Evolutionary conservation across 1,284 basidiomycete species (phyloP).

Genomic region (Moesziomyces parantarcticus): DNA sequence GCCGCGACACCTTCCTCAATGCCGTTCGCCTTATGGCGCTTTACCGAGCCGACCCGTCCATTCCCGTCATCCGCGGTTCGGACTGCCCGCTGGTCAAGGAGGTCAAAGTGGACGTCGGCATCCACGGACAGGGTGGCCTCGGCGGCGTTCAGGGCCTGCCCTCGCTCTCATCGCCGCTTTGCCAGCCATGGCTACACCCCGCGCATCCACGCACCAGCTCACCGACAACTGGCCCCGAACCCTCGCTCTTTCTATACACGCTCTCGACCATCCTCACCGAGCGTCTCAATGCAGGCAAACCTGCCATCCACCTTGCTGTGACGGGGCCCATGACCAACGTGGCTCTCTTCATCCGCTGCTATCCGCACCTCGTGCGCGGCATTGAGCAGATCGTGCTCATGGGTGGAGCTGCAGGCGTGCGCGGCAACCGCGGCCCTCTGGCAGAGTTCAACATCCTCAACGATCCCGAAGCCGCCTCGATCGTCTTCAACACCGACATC

Average conservation of each 20-base stretch:
- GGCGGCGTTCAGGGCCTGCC: conserved; percentile 58
- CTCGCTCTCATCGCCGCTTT: conserved; percentile 29
- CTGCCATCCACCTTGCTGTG: conserved; percentile 51
- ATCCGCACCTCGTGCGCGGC: conserved; percentile 47
- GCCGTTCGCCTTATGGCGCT: conserved; percentile 52
- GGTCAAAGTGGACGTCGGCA: conserved; percentile 46
- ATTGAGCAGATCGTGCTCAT: conserved; percentile 61
- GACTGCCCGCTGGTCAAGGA: conserved; percentile 55
- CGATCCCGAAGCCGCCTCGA: conserved; percentile 60
- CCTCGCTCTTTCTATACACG: conserved; percentile 49
- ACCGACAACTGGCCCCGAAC: conserved; percentile 35
- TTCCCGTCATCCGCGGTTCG: conserved; percentile 56
- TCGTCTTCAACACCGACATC: conserved; percentile 57
- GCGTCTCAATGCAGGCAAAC: conserved; percentile 35
- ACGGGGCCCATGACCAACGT: conserved; percentile 63
- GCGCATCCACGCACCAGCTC: conserved; percentile 34
- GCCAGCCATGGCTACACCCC: conserved; percentile 39
- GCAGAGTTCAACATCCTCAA: conserved; percentile 63
- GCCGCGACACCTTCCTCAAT: conserved; percentile 53
- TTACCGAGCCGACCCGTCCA: conserved; percentile 36
- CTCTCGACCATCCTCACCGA: conserved; percentile 70
- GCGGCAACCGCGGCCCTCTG: conserved; percentile 54
- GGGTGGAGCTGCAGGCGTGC: conserved; percentile 56
- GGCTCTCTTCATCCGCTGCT: conserved; percentile 55
- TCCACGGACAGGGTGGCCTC: conserved; percentile 60